Evolutionary conservation across 139 green algal species (phyloP).

Genomic region (Micractinium sp.): DNA sequence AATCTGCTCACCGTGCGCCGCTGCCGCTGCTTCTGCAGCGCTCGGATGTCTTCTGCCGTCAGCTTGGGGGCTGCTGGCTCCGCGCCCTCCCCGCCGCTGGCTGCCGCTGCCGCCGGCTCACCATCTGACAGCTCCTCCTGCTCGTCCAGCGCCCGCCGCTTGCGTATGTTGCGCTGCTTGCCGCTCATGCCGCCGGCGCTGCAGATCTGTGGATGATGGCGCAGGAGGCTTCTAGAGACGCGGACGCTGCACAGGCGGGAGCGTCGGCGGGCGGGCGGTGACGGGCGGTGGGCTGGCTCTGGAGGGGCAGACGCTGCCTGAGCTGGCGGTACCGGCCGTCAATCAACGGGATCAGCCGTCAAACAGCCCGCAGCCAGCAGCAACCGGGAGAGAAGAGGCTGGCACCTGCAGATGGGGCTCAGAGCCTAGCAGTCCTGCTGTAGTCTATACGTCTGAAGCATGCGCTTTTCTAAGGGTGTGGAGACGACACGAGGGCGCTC

Average conservation of each 20-base stretch:
- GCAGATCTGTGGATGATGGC: background rate
- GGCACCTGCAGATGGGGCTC: too few species aligned
- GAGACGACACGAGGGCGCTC: too few species aligned
- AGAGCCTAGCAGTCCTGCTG: too few species aligned
- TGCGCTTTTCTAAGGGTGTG: too few species aligned
- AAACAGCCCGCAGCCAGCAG: too few species aligned
- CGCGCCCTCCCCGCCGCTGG: background rate
- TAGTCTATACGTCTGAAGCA: too few species aligned
- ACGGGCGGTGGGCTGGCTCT: background rate
- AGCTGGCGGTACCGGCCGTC: too few species aligned
- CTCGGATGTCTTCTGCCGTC: constrained; percentile 60
- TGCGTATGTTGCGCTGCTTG: constrained; percentile 47
- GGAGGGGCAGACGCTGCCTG: too few species aligned
- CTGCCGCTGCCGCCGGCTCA: background rate
- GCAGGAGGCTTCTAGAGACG: background rate
- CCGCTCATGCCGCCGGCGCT: constrained; percentile 4
- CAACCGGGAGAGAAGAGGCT: too few species aligned
- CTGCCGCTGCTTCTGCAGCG: constrained; percentile 72
- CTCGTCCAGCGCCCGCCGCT: constrained; percentile 39
- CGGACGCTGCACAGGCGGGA: background rate
- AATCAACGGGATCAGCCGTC: too few species aligned
- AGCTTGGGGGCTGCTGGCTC: background rate
- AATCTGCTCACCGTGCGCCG: constrained; percentile 37
- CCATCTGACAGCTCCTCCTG: constrained; percentile 27
- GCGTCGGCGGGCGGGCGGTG: background rate